These are phyloP conservation scores for Fusarium compactum DNA, from an alignment of 2,329 filamentous ascomycete genomes.

Conservation along the genomic window DNA sequence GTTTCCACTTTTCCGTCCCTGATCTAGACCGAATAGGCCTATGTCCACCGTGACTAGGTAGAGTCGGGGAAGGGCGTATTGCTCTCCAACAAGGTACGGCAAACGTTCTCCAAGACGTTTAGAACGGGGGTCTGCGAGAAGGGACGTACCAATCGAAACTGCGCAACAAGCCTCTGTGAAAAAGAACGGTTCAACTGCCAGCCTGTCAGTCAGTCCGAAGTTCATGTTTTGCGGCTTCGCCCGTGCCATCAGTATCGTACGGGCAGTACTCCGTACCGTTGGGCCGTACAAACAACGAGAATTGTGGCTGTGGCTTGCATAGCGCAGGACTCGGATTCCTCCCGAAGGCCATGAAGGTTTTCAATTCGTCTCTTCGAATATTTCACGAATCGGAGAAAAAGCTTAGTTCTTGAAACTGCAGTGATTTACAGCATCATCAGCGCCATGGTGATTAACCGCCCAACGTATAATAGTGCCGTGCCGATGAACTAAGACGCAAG, in stretches of 20 bases:
- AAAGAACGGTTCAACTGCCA: not conserved
- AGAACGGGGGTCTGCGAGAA: constrained; percentile 19
- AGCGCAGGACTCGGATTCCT: constrained; percentile 24
- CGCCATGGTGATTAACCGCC: constrained; percentile 2
- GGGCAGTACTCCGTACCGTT: not conserved
- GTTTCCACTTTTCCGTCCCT: constrained; percentile 32
- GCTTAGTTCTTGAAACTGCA: constrained; percentile 8
- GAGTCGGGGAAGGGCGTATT: constrained; percentile 16
- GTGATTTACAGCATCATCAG: not conserved
- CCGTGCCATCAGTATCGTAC: not conserved
- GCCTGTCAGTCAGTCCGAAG: not conserved
- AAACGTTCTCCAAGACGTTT: constrained; percentile 27
- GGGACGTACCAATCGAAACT: constrained; percentile 40
- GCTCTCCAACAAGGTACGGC: constrained; percentile 11
- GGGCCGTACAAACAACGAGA: not conserved
- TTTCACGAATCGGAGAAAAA: constrained; percentile 16
- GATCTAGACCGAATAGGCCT: constrained; percentile 32
- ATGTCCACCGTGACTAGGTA: constrained; percentile 20
- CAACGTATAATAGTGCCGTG: constrained; percentile 7
- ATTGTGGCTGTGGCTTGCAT: constrained; percentile 11
- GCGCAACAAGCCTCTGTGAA: not conserved
- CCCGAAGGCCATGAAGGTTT: constrained; percentile 16
- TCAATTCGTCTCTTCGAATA: not conserved
- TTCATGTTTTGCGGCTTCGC: not conserved
- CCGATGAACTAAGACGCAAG: not conserved